Conservation (phyloP, 2,329 filamentous ascomycete species). For the Didymella pinodella region DNA sequence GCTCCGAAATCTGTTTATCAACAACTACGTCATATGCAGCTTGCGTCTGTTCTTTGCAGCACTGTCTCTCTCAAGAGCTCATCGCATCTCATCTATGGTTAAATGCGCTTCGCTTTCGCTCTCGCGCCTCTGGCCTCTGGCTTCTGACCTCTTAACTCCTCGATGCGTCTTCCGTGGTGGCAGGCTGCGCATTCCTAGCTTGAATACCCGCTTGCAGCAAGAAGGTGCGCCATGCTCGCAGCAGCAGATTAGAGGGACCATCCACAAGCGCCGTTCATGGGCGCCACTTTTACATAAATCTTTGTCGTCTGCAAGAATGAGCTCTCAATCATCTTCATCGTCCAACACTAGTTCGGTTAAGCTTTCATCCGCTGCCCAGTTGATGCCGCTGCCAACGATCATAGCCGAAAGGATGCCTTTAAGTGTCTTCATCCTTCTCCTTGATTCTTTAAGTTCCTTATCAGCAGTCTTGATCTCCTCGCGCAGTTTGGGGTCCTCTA, state of each 20-base stretch:
- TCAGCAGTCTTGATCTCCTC: conserved; percentile 67
- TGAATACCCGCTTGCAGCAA: too few species aligned
- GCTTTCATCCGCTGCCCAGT: conserved; percentile 76
- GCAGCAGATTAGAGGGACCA: neutral
- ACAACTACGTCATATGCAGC: conserved; percentile 22
- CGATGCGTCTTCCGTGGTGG: neutral
- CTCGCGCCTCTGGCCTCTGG: neutral
- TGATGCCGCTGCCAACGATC: conserved; percentile 80
- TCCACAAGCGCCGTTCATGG: neutral
- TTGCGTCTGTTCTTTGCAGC: neutral
- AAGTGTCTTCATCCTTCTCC: conserved; percentile 74
- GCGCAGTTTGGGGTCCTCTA: conserved; percentile 61
- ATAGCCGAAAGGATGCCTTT: conserved; percentile 82
- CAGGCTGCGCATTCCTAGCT: neutral
- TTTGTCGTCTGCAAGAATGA: neutral
- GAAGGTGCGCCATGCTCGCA: neutral
- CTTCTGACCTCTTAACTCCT: neutral
- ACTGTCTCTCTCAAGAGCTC: neutral
- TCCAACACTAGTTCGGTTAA: conserved; percentile 77
- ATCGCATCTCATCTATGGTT: neutral
- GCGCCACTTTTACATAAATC: neutral
- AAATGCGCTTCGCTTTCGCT: neutral
- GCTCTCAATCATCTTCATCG: conserved; percentile 55
- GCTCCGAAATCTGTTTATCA: conserved; percentile 24
- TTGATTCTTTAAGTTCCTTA: conserved; percentile 66